Percentiles rank a stretch among this genome's conserved stretches.
Evolutionary conservation across 768 basidiomycete genomes (phyloP).

Genomic region (Lentinula lateritia): DNA sequence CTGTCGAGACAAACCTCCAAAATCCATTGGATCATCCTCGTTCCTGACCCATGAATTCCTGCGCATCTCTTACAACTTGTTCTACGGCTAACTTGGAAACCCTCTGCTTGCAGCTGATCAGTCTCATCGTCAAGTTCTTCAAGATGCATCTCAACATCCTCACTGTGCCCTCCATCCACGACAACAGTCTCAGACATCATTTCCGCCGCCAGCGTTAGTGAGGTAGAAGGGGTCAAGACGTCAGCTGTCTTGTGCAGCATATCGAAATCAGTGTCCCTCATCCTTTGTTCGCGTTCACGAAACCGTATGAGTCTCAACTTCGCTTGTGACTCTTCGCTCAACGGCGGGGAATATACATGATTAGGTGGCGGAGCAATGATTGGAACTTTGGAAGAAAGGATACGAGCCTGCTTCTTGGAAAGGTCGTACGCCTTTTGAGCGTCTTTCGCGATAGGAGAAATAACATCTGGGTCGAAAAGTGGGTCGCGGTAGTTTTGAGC

Average conservation of each 20-base stretch:
- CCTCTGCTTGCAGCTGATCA: constrained; percentile 12
- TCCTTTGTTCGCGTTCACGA: constrained; percentile 33
- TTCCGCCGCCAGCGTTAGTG: background rate
- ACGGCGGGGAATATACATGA: constrained; percentile 23
- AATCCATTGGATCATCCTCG: constrained; percentile 37
- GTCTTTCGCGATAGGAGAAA: background rate
- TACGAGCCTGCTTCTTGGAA: background rate
- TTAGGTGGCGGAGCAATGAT: constrained; percentile 49
- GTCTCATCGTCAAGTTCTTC: constrained; percentile 8
- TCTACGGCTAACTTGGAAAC: background rate
- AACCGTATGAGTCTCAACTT: constrained; percentile 36
- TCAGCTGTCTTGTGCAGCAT: background rate
- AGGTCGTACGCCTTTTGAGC: background rate
- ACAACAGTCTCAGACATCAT: background rate
- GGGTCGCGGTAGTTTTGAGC: background rate
- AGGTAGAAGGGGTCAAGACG: too few relatives aligned
- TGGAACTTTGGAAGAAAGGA: constrained; percentile 27
- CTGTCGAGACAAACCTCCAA: constrained; percentile 28
- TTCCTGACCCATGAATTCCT: constrained; percentile 27
- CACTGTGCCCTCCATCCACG: background rate
- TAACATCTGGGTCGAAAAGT: background rate
- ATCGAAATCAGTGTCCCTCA: constrained; percentile 27
- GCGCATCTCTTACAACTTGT: background rate
- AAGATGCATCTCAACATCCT: background rate
- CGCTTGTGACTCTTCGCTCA: constrained; percentile 35